A percentile compares a stretch with the other conserved stretches of the same genome.
phyloP scores from a whole-genome alignment of 73 alveolate species.

The Tetrahymena elliotti region DNA sequence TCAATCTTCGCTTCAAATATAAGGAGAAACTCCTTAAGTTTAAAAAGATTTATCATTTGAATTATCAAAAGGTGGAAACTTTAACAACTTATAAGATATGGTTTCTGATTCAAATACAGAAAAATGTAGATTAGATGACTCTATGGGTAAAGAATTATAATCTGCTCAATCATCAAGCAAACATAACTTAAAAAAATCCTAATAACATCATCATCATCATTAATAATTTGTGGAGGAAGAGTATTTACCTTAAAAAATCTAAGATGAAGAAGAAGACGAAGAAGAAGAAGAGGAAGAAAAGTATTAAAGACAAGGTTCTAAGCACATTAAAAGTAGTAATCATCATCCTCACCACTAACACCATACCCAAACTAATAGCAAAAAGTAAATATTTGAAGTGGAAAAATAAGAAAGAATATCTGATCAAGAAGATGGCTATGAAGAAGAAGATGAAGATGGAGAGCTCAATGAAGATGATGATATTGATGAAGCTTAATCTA shows the following conservation, averaged over 20 bases:
- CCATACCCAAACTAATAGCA: neutral
- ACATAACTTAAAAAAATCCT: neutral
- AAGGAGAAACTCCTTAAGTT: neutral
- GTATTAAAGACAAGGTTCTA: no score
- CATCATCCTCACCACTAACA: neutral
- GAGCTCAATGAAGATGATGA: neutral
- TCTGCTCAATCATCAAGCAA: neutral
- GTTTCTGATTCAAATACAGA: neutral
- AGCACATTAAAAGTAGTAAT: no score
- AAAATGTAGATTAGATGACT: neutral
- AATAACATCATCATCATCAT: neutral
- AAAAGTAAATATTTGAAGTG: neutral
- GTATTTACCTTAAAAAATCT: neutral
- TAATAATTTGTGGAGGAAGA: neutral
- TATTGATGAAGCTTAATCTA: neutral
- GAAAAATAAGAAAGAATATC: neutral
- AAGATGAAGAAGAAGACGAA: neutral
- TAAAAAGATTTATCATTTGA: neutral
- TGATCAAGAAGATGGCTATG: neutral
- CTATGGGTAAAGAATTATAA: neutral
- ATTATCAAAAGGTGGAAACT: neutral
- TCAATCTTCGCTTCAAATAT: neutral
- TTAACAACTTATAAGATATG: neutral
- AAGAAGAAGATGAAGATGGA: neutral
- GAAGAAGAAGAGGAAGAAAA: neutral